These are phyloP conservation scores for Kwoniella dejecticola DNA, from an alignment of 768 basidiomycete genomes.

Conservation along the genomic window DNA sequence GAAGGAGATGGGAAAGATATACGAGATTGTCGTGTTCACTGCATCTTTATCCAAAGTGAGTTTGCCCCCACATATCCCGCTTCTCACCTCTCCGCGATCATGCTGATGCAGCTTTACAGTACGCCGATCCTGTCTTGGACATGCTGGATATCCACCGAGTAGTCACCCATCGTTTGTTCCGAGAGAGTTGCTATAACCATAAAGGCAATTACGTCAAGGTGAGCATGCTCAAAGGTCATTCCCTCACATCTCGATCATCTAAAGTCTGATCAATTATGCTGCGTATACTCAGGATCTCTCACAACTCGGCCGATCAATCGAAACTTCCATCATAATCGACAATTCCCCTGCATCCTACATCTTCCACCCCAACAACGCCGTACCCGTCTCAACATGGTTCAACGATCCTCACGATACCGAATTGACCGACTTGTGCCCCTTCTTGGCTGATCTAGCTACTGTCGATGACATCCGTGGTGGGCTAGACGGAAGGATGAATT, in stretches of 20 bases:
- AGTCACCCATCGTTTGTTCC: constrained; percentile 89
- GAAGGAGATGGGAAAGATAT: constrained; percentile 97
- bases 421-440: constrained; percentile 90
- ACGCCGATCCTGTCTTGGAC: constrained; percentile 97
- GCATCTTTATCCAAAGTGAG: constrained; percentile 93
- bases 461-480: constrained; percentile 91
- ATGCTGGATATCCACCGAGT: constrained; percentile 91
- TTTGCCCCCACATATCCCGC: too few species aligned
- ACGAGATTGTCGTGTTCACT: constrained; percentile 97
- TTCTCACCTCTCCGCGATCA: too few species aligned
- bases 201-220: constrained; percentile 99
- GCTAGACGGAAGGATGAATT: constrained; percentile 64
- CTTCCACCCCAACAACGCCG: constrained; percentile 98
- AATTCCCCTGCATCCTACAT: constrained; percentile 99
- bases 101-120: constrained; percentile 67
- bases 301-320: constrained; percentile 89
- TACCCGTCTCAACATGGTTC: constrained; percentile 99
- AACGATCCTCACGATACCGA: constrained; percentile 99
- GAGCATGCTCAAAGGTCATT: constrained; percentile 26
- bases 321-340: constrained; percentile 94
- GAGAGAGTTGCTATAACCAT: constrained; percentile 99
- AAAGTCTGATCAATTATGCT: background rate
- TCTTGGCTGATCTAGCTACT: constrained; percentile 79
- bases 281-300: constrained; percentile 74
- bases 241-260: background rate